A percentile compares a stretch with the other conserved stretches of the same genome.
Evolutionary conservation across 2,329 filamentous ascomycete species (phyloP).

Genomic region (Metarhizium robertsii): DNA sequence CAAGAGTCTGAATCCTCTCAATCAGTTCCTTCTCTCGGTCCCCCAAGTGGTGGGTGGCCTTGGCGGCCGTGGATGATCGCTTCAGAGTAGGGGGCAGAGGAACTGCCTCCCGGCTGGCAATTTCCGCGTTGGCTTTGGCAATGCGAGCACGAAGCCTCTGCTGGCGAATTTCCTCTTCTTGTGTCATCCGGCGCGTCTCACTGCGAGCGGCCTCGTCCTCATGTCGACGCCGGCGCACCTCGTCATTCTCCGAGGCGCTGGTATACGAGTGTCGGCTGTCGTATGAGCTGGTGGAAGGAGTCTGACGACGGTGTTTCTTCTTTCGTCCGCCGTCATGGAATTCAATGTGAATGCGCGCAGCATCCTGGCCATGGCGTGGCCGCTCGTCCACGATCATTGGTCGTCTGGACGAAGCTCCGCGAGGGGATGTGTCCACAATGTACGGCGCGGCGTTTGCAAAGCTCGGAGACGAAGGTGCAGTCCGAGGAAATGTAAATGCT

Average conservation of each 20-base stretch:
- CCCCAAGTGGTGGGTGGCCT: slow-evolving; percentile 8
- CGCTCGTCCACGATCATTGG: slow-evolving; percentile 31
- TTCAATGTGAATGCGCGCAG: slow-evolving; percentile 26
- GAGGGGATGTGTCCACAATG: slow-evolving; percentile 15
- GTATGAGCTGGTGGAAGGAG: slow-evolving; percentile 26
- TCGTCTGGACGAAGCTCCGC: slow-evolving; percentile 16
- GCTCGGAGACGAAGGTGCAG: slow-evolving; percentile 29
- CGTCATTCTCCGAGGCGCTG: slow-evolving; percentile 18
- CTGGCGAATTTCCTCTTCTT: slow-evolving; percentile 8
- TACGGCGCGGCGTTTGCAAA: slow-evolving; percentile 13
- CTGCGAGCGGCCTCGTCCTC: slow-evolving; percentile 14
- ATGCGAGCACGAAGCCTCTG: slow-evolving; percentile 21
- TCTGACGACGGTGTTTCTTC: slow-evolving; percentile 23
- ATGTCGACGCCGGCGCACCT: slow-evolving; percentile 15
- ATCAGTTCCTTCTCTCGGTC: slow-evolving; percentile 23
- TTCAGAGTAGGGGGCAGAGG: slow-evolving; percentile 14
- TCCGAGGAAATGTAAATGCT: slow-evolving; percentile 27
- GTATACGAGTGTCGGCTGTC: slow-evolving; percentile 22
- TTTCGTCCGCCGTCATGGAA: slow-evolving; percentile 20
- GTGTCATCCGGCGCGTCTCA: slow-evolving; percentile 14
- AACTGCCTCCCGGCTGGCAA: slow-evolving; percentile 26
- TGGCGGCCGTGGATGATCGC: slow-evolving; percentile 15
- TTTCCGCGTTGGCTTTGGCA: slow-evolving; percentile 31
- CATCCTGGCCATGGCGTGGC: slow-evolving; percentile 10
- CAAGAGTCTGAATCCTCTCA: slow-evolving; percentile 22